phyloP scores from a whole-genome alignment of 148 eudicot genomes.

The Cornus controversa region DNA sequence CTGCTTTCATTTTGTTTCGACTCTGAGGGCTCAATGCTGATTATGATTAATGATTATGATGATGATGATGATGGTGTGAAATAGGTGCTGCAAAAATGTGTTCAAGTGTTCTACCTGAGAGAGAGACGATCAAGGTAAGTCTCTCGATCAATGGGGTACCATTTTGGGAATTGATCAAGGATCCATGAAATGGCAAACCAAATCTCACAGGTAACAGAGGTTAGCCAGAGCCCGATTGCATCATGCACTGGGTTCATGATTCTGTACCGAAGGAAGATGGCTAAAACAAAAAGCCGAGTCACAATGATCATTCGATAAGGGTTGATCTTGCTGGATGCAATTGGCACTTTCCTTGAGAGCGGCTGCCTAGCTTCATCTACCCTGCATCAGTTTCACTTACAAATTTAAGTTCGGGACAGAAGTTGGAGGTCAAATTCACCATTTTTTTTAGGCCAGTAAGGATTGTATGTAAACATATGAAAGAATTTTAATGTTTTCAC shows the following conservation, averaged over 20 bases:
- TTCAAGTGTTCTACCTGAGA: constrained; percentile 52
- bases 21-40: too few relatives aligned
- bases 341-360: constrained; percentile 92
- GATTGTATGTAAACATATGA: neutral
- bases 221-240: constrained; percentile 92
- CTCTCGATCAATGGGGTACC: constrained; percentile 97
- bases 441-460: neutral
- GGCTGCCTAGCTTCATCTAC: constrained; percentile 97
- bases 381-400: constrained; percentile 33
- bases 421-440: neutral
- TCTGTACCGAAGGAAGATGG: constrained; percentile 84
- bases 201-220: constrained; percentile 90
- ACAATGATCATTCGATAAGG: constrained; percentile 97
- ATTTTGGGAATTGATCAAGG: constrained; percentile 98
- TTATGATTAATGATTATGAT: too few relatives aligned
- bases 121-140: constrained; percentile 98
- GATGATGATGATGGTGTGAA: too few relatives aligned
- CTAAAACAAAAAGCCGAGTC: constrained; percentile 68
- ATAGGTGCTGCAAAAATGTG: too few relatives aligned
- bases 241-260: constrained; percentile 91
- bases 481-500: neutral
- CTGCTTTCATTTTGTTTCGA: too few relatives aligned
- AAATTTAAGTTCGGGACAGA: neutral
- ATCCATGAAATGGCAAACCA: constrained; percentile 99
- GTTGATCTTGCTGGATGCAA: constrained; percentile 94